Evolutionary conservation across 768 basidiomycete genomes (phyloP).

Genomic region (Arthromyces matolae): DNA sequence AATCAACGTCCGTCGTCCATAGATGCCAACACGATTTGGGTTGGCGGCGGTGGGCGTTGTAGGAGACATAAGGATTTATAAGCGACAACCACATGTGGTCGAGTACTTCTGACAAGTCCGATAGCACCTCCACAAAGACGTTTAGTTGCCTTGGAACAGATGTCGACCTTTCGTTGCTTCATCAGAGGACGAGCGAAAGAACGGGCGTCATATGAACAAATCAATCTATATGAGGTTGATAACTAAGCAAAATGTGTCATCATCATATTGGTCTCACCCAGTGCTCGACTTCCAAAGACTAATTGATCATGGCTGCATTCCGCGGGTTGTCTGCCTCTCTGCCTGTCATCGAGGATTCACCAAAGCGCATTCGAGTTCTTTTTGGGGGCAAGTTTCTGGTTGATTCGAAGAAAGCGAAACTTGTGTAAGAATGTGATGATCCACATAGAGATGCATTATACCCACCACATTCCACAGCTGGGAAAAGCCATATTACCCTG

Average conservation of each 20-base stretch:
- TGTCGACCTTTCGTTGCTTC: too few relatives aligned
- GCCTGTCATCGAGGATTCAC: conserved; percentile 44
- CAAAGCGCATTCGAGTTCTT: conserved; percentile 51
- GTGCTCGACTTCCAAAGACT: background rate
- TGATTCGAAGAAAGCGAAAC: conserved; percentile 53
- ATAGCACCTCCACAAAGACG: too few relatives aligned
- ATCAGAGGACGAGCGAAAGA: too few relatives aligned
- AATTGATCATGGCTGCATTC: background rate
- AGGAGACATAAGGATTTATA: too few relatives aligned
- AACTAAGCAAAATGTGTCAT: background rate
- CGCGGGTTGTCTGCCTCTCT: conserved; percentile 29
- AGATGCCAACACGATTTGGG: too few relatives aligned
- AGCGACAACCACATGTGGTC: too few relatives aligned
- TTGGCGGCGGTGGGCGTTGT: too few relatives aligned
- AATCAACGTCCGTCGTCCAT: too few relatives aligned
- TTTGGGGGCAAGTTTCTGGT: conserved; percentile 49
- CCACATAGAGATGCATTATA: background rate
- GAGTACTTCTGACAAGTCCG: too few relatives aligned
- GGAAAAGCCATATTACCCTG: conserved; percentile 51
- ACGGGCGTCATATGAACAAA: too few relatives aligned
- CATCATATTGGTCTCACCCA: conserved; percentile 4
- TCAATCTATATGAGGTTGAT: too few relatives aligned
- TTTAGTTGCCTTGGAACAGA: too few relatives aligned
- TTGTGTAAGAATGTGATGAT: conserved; percentile 44
- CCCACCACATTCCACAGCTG: conserved; percentile 36